Conservation (phyloP, 805 yeast species). For the Cyberlindnera sargentensis region DNA sequence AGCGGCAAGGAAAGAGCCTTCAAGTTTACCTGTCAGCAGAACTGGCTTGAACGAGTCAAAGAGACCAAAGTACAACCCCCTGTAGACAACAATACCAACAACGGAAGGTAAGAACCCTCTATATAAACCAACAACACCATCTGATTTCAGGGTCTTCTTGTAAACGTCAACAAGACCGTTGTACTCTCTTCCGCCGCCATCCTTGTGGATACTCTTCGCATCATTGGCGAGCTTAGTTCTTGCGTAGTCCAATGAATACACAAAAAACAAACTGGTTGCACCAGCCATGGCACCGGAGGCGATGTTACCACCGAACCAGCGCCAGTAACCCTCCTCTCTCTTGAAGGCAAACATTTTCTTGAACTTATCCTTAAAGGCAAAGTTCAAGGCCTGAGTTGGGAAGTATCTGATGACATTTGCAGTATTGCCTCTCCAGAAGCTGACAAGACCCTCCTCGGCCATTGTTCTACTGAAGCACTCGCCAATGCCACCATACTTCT, state of each 20-base stretch:
- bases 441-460: conserved; percentile 76
- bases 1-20: conserved; percentile 86
- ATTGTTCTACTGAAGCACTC: conserved; percentile 92
- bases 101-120: conserved; percentile 98
- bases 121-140: conserved; percentile 94
- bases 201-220: conserved; percentile 68
- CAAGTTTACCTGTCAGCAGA: conserved; percentile 82
- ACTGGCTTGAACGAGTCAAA: conserved; percentile 92
- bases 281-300: conserved; percentile 97
- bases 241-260: conserved; percentile 91
- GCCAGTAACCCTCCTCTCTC: conserved; percentile 82
- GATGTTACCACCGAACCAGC: conserved; percentile 91
- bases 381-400: conserved; percentile 97
- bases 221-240: conserved; percentile 97
- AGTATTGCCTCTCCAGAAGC: conserved; percentile 98
- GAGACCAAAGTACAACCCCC: conserved; percentile 95
- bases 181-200: conserved; percentile 85
- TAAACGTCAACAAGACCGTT: conserved; percentile 91
- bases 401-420: conserved; percentile 95
- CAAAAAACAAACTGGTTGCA: conserved; percentile 83
- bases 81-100: conserved; percentile 90
- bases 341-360: conserved; percentile 90
- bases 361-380: conserved; percentile 94
- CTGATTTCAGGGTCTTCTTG: conserved; percentile 86
- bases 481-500: conserved; percentile 74